Conservation (phyloP, 1,284 basidiomycete species). For the Phellopilus nigrolimitatus region DNA sequence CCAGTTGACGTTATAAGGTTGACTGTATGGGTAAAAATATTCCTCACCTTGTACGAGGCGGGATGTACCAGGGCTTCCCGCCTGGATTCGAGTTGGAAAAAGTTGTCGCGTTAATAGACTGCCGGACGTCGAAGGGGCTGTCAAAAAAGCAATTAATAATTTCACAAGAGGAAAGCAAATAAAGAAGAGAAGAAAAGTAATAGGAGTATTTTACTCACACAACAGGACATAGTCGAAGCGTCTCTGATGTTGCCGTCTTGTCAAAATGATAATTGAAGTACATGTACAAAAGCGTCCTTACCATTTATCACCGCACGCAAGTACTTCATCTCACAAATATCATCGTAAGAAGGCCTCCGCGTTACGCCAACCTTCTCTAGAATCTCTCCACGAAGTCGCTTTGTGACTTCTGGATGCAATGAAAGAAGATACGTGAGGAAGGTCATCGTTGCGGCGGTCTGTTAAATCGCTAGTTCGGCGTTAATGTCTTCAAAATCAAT, state of each 20-base stretch:
- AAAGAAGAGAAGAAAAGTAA: no score
- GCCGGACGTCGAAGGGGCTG: constrained; percentile 51
- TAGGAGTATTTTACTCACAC: constrained; percentile 49
- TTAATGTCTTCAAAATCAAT: neutral
- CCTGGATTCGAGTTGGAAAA: constrained; percentile 41
- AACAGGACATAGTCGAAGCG: constrained; percentile 54
- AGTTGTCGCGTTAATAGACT: constrained; percentile 37
- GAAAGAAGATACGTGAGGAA: constrained; percentile 36
- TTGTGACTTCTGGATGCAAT: constrained; percentile 32
- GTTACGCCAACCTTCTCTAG: constrained; percentile 30
- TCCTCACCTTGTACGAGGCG: constrained; percentile 43
- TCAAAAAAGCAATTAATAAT: no score
- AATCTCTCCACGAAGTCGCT: constrained; percentile 36
- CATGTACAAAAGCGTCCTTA: no score
- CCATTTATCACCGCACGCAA: constrained; percentile 38
- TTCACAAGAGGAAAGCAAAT: no score
- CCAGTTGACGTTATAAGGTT: neutral
- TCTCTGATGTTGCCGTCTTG: no score
- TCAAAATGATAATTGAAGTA: no score
- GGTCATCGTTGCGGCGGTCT: constrained; percentile 35
- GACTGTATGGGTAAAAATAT: neutral
- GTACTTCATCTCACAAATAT: constrained; percentile 39
- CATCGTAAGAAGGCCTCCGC: constrained; percentile 33
- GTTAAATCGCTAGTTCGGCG: neutral
- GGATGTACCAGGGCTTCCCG: constrained; percentile 48